Percentiles rank a stretch among this genome's conserved stretches.
These are phyloP conservation scores for Monilinia polystroma DNA, from an alignment of 2,329 filamentous ascomycete species.

Conservation along the genomic window DNA sequence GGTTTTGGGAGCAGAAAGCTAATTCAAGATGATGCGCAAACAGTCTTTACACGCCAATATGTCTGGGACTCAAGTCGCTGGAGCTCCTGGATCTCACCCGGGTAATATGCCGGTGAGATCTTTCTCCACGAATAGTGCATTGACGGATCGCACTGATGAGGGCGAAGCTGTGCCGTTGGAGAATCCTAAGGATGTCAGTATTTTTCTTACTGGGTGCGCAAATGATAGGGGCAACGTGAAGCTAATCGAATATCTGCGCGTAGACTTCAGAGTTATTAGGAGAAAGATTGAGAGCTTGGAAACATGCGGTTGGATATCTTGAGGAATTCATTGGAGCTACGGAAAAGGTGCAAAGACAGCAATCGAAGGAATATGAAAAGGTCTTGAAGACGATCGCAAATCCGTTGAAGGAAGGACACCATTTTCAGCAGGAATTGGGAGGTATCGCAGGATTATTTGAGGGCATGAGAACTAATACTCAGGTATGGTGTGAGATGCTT, in stretches of 20 bases:
- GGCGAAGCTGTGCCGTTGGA: conserved; percentile 37
- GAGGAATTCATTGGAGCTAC: conserved; percentile 85
- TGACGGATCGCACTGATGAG: conserved; percentile 33
- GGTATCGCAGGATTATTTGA: conserved; percentile 90
- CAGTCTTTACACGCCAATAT: conserved; percentile 30
- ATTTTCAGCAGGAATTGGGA: conserved; percentile 88
- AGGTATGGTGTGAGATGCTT: conserved; percentile 46
- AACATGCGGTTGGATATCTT: conserved; percentile 86
- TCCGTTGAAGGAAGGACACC: conserved; percentile 83
- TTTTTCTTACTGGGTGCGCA: background rate
- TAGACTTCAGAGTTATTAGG: conserved; percentile 77
- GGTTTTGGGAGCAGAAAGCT: conserved; percentile 13
- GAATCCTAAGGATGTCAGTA: conserved; percentile 38
- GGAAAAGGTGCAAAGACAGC: conserved; percentile 79
- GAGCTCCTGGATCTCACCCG: conserved; percentile 33
- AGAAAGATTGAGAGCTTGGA: conserved; percentile 91
- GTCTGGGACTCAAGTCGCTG: conserved; percentile 31
- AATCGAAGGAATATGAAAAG: conserved; percentile 94
- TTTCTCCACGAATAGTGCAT: conserved; percentile 30
- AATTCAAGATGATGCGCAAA: conserved; percentile 32
- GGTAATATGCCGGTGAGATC: conserved; percentile 36
- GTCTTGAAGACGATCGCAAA: conserved; percentile 88
- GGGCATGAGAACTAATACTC: conserved; percentile 89
- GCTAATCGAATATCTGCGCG: background rate
- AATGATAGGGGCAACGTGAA: background rate